Percentiles rank a stretch among this genome's conserved stretches.
These are phyloP conservation scores for Lachnellula suecica DNA, from an alignment of 2,329 filamentous ascomycete species.

Conservation along the genomic window DNA sequence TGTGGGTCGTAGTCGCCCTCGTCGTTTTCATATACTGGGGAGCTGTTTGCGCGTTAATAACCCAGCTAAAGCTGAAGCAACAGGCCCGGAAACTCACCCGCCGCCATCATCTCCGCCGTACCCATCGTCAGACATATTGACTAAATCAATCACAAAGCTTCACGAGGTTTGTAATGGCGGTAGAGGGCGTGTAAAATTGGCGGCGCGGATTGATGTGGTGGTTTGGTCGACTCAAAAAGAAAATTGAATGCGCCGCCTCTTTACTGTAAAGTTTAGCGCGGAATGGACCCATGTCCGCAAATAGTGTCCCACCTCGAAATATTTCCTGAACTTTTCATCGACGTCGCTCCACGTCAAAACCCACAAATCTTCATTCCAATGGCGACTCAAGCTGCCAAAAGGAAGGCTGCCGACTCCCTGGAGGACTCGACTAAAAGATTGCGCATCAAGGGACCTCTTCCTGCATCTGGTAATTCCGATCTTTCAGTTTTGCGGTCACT, in stretches of 20 bases:
- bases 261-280: conserved; percentile 31
- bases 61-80: no score
- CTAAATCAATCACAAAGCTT: conserved; percentile 1
- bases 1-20: conserved; percentile 58
- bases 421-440: conserved; percentile 23
- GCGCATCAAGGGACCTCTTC: conserved; percentile 14
- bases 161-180: neutral
- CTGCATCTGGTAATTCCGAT: conserved; percentile 12
- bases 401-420: conserved; percentile 17
- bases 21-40: conserved; percentile 70
- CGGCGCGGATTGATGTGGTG: conserved; percentile 4
- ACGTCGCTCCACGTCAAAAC: conserved; percentile 9
- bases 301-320: no score
- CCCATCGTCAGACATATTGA: conserved; percentile 69
- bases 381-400: conserved; percentile 23
- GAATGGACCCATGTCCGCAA: conserved; percentile 2
- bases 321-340: neutral
- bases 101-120: conserved; percentile 44
- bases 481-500: neutral
- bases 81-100: no score
- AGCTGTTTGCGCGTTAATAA: neutral
- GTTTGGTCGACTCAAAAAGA: conserved; percentile 15
- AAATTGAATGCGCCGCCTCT: conserved; percentile 15
- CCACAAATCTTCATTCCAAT: conserved; percentile 14
- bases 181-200: neutral